phyloP scores from a whole-genome alignment of 1,139 yeast genomes.

The Lizanozyma gosingica region DNA sequence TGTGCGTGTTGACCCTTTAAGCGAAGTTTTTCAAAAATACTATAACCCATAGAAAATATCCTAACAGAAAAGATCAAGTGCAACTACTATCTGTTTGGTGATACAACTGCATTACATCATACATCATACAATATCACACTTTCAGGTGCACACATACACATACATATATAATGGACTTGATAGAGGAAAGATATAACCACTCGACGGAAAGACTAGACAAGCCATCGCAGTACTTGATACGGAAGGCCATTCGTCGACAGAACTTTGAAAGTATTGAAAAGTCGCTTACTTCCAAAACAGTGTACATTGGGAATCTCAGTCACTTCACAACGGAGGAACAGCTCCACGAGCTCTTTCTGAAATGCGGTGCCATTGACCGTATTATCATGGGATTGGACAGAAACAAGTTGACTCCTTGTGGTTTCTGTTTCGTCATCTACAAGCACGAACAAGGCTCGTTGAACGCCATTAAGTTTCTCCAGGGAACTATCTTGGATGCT shows the following conservation, averaged over 20 bases:
- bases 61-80: no score
- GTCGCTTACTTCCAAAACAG: conserved; percentile 59
- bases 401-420: conserved; percentile 85
- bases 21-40: no score
- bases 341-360: conserved; percentile 73
- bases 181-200: conserved; percentile 45
- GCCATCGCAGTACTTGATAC: conserved; percentile 67
- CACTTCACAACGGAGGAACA: conserved; percentile 86
- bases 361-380: conserved; percentile 67
- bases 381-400: conserved; percentile 93
- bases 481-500: conserved; percentile 76
- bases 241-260: conserved; percentile 57
- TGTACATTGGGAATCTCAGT: conserved; percentile 72
- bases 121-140: no score
- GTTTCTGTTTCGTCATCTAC: conserved; percentile 86
- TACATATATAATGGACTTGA: conserved; percentile 33
- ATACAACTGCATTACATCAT: no score
- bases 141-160: no score
- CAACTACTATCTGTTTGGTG: no score
- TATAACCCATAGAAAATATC: no score
- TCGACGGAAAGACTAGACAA: conserved; percentile 62
- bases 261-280: conserved; percentile 52
- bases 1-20: no score
- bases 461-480: conserved; percentile 71
- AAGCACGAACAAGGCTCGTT: conserved; percentile 60